Evolutionary conservation across 805 yeast species (phyloP).

Genomic region (Barnettozyma siamensis): DNA sequence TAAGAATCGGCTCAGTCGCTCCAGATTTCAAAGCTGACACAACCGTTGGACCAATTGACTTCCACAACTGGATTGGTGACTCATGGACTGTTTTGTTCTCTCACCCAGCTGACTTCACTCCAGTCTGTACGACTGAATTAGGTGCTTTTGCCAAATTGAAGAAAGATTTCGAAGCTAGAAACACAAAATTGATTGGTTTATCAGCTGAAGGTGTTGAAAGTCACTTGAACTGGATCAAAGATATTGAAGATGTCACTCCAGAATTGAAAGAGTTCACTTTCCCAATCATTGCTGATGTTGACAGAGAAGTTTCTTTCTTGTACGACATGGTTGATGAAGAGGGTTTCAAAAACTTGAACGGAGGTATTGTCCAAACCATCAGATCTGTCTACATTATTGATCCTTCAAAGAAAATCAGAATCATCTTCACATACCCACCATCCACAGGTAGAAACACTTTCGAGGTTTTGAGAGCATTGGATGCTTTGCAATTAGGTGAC

Average conservation of each 20-base stretch:
- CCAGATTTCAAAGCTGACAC: constrained; percentile 85
- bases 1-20: constrained; percentile 78
- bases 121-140: constrained; percentile 93
- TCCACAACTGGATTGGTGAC: constrained; percentile 82
- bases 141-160: constrained; percentile 89
- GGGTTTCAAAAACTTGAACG: constrained; percentile 66
- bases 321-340: constrained; percentile 88
- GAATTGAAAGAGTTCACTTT: constrained; percentile 66
- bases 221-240: constrained; percentile 85
- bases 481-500: constrained; percentile 83
- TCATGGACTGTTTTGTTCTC: constrained; percentile 87
- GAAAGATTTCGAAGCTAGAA: constrained; percentile 82
- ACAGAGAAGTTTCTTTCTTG: constrained; percentile 76
- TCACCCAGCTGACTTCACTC: constrained; percentile 96
- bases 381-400: constrained; percentile 91
- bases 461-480: constrained; percentile 87
- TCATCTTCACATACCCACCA: constrained; percentile 86
- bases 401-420: constrained; percentile 83
- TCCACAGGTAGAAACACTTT: constrained; percentile 91
- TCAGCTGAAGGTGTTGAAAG: constrained; percentile 79
- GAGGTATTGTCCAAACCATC: constrained; percentile 78
- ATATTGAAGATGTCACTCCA: constrained; percentile 76
- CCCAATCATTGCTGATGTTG: constrained; percentile 88
- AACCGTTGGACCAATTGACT: constrained; percentile 75
- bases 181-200: constrained; percentile 82